Evolutionary conservation across 495 filamentous ascomycete species (phyloP), one percentile per base, ranked within the genome.

Genomic region (Penicillium samsonianum): DNA sequence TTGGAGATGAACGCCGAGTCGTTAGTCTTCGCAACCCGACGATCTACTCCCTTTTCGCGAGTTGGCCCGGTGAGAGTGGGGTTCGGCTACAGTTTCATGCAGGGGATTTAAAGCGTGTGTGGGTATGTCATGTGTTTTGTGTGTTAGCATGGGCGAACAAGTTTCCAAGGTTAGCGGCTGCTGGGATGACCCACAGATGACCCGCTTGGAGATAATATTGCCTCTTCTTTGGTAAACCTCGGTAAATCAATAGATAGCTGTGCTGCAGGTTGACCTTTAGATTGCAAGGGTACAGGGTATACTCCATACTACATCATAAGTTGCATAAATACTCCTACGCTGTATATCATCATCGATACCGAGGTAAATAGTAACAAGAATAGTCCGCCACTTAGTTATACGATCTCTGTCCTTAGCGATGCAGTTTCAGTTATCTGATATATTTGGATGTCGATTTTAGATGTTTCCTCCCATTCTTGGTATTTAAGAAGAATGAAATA

Each of bases 41-140:
- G 58, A 64, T 64, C 61, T 46, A 22, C 26, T 45, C 44, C 53
- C 31, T 20, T 28, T 58, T 38, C 4, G 38, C n/a, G 19, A 44
- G 17, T 46, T 38, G 8, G 20, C 44, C 28, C 41, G 57, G 30
- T 16, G 38, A 52, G 8, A 31, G 60, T 48, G 45, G 61, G 44
- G 52, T 30, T 42, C 17, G 41, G 28, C 16, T 38, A 28, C 16
- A 7, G 26, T 35, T 50, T 52, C 23, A 61, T 58, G 62, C 54
- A 61, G 54, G 54, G 58, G 26, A 40, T 52, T 22, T 22, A 9
- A 51, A 10, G 26, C 42, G 33, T 43, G 47, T 26, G 41, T 37
- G 31, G 26, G 28, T 7, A 20, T 12, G 10, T 10, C 22, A 45
- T 30, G 26, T 11, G 30, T 30, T 19, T 41, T 16, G 22, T 8